Evolutionary conservation across 2,329 filamentous ascomycete species (phyloP), one percentile per base, ranked within the genome.

Genomic region (Cephalotrichum gorgonifer): DNA sequence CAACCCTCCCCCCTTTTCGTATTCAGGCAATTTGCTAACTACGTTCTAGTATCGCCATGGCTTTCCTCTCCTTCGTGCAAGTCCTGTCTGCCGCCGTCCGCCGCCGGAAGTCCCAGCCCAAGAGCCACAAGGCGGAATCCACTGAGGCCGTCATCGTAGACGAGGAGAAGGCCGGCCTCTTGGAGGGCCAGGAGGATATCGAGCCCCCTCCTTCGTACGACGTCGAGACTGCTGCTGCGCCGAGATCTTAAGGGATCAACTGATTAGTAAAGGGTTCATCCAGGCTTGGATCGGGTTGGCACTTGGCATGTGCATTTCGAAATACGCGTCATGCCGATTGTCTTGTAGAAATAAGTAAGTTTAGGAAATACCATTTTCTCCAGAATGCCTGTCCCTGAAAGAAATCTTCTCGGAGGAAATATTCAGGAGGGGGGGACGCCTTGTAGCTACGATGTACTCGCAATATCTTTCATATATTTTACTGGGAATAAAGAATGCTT

Each of bases 31-130:
- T 17, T 42, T 25, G 14, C 17, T 42, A 49, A 77, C 66, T 81
- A 50, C 62, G 84, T 38, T 83, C 82, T 53, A 80, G 77, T 46
- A 56, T 83, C 48, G 69, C 81, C 48, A 73, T 83, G 47, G 78
- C 76, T 51, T 45, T 82, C 25, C 78, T 78, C 69, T 75, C 77
- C 53, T 64, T 72, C 52, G 60, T 82, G 52, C 45, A 53, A 67
- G 69, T 57, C 75, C 77, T 47, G 69, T 73, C 44, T 55, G 58
- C 51, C 12, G 33, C 30, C 26, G 25, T 51, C 55, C 58, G 28
- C 60, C 62, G 47, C 59, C 58, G 46, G 59, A 58, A 49, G 54
- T 54, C 52, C 41, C 59, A 59, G 41, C 62, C 59, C 48, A 55
- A 56, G 17, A 52, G 52, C 33, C 50, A 56, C 58, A 70, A 71